Percentiles rank a stretch among this genome's conserved stretches.
Evolutionary conservation across 176 grass and related monocot species (phyloP).

Genomic region (Ensete glaucum): DNA sequence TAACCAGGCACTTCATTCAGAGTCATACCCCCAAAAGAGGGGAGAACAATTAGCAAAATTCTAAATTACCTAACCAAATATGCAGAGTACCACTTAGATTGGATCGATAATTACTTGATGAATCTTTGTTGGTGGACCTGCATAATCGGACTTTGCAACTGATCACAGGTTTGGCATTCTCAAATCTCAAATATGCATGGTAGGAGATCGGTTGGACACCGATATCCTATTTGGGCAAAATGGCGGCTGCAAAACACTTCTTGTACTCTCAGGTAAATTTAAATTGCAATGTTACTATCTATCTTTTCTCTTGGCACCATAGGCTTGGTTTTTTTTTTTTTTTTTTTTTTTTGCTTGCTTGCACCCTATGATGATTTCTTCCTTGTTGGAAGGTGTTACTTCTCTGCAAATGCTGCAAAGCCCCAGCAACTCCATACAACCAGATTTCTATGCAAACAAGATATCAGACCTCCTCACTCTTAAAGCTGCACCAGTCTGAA

Average conservation of each 20-base stretch:
- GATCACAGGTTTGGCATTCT: slow-evolving; percentile 62
- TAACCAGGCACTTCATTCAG: no score
- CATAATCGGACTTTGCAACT: neutral
- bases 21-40: no score
- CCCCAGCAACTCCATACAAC: slow-evolving; percentile 73
- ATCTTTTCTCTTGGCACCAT: slow-evolving; percentile 1
- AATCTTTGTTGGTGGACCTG: neutral
- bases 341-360: no score
- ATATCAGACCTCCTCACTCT: slow-evolving; percentile 78
- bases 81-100: no score
- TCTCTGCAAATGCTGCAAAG: slow-evolving; percentile 69
- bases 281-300: neutral
- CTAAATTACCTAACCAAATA: no score
- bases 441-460: slow-evolving; percentile 90
- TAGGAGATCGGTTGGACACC: slow-evolving; percentile 90
- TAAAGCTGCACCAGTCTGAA: slow-evolving; percentile 70
- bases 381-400: slow-evolving; percentile 63
- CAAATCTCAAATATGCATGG: slow-evolving; percentile 99
- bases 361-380: slow-evolving; percentile 5
- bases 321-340: no score
- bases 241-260: slow-evolving; percentile 91
- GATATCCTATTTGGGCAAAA: slow-evolving; percentile 97
- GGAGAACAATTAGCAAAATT: no score
- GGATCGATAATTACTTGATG: no score
- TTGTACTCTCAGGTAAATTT: slow-evolving; percentile 84